Conservation (phyloP, 768 basidiomycete species). For the Amanita rubescens region DNA sequence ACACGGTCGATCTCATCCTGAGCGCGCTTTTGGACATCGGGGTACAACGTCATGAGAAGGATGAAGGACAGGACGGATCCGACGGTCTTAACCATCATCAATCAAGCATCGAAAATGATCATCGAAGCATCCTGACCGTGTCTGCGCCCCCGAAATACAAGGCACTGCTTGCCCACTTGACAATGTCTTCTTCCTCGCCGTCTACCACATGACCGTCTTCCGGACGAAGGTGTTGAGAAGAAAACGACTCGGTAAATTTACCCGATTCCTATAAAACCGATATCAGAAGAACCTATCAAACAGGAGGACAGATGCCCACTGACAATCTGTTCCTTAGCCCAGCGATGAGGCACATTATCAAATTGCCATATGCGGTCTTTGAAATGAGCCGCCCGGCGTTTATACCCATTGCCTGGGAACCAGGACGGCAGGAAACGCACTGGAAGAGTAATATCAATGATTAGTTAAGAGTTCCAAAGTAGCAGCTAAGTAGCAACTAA, state of each 20-base stretch:
- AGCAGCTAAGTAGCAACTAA: constrained; percentile 17
- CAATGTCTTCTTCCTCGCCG: constrained; percentile 18
- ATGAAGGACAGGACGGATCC: constrained; percentile 29
- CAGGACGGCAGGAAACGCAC: constrained; percentile 33
- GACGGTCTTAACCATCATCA: constrained; percentile 23
- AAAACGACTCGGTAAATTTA: neutral
- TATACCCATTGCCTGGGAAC: constrained; percentile 38
- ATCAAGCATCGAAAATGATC: neutral
- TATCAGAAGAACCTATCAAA: too few species aligned
- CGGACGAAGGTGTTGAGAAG: constrained; percentile 7
- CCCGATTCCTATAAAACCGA: neutral
- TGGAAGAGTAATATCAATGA: constrained; percentile 10
- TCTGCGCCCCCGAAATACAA: constrained; percentile 32
- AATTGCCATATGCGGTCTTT: constrained; percentile 14
- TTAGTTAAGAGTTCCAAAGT: neutral
- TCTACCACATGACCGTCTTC: constrained; percentile 17
- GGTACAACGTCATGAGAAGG: constrained; percentile 30
- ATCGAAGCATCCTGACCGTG: constrained; percentile 20
- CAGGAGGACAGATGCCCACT: neutral
- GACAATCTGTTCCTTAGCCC: constrained; percentile 27
- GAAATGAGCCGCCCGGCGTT: constrained; percentile 18
- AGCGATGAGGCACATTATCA: constrained; percentile 21
- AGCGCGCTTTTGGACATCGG: constrained; percentile 29
- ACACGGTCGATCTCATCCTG: constrained; percentile 22
- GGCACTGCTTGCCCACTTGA: constrained; percentile 22